Evolutionary conservation across 768 basidiomycete genomes (phyloP).

Genomic region (Mycena vulgaris): DNA sequence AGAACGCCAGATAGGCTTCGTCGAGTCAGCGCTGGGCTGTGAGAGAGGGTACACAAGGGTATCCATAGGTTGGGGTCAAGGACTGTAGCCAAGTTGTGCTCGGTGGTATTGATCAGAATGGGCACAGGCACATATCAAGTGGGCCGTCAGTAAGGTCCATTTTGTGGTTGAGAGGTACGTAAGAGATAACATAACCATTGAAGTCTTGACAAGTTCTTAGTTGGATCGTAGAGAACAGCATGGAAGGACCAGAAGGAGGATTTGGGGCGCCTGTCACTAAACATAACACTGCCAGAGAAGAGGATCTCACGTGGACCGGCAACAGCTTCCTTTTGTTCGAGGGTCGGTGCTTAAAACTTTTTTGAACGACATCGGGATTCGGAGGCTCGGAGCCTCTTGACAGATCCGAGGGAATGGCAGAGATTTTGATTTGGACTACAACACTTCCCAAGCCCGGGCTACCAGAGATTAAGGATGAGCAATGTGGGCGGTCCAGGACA

Average conservation of each 20-base stretch:
- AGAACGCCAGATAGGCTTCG: constrained; percentile 3
- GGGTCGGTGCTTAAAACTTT: constrained; percentile 25
- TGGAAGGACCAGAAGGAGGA: not conserved
- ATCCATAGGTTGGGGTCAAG: constrained; percentile 24
- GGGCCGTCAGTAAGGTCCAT: not conserved
- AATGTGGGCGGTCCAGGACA: constrained; percentile 4
- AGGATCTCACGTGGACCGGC: constrained; percentile 13
- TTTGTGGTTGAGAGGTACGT: not conserved
- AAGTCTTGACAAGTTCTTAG: not conserved
- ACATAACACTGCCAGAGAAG: not conserved
- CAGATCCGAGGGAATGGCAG: constrained; percentile 35
- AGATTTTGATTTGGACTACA: constrained; percentile 27
- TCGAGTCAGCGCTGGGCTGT: constrained; percentile 15
- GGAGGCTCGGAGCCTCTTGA: not conserved
- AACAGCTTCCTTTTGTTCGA: constrained; percentile 29
- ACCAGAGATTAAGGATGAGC: not conserved
- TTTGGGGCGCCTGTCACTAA: not conserved
- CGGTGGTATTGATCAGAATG: constrained; percentile 30
- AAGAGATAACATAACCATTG: not conserved
- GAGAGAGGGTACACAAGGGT: constrained; percentile 21
- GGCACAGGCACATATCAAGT: not conserved
- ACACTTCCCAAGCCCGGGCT: constrained; percentile 1
- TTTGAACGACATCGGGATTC: too few relatives aligned
- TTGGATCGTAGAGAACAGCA: not conserved
- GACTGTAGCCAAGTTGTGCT: constrained; percentile 18